Evolutionary conservation across 1,284 basidiomycete genomes (phyloP).

Genomic region (Boletus calvinii): DNA sequence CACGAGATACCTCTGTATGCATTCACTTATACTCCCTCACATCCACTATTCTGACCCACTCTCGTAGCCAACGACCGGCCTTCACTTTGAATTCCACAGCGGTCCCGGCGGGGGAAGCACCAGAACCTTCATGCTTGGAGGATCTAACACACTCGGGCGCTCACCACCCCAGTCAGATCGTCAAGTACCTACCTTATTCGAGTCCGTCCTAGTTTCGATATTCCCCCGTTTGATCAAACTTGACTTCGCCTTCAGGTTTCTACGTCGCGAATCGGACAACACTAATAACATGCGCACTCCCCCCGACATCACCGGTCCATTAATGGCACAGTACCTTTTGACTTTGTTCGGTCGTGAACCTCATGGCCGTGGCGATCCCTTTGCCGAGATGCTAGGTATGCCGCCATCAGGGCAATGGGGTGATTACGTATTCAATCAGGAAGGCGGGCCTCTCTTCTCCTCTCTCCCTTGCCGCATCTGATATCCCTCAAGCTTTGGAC

Average conservation of each 20-base stretch:
- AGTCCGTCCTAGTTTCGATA: conserved; percentile 36
- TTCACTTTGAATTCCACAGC: conserved; percentile 43
- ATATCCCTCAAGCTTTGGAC: conserved; percentile 56
- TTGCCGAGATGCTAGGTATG: conserved; percentile 38
- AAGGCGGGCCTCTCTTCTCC: conserved; percentile 47
- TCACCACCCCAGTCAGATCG: conserved; percentile 16
- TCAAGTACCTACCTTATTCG: conserved; percentile 45
- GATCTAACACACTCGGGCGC: conserved; percentile 35
- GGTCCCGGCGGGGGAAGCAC: conserved; percentile 35
- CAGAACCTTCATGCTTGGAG: conserved; percentile 47
- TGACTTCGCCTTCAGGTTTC: conserved; percentile 34
- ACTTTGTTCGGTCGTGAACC: conserved; percentile 50
- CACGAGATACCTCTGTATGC: conserved; percentile 29
- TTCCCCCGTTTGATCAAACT: background rate
- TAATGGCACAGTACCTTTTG: conserved; percentile 73
- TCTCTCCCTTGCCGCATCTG: conserved; percentile 8
- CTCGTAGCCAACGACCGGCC: conserved; percentile 20
- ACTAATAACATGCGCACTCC: conserved; percentile 25
- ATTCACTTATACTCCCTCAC: background rate
- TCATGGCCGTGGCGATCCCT: conserved; percentile 39
- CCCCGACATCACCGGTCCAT: conserved; percentile 50
- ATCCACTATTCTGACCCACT: conserved; percentile 4
- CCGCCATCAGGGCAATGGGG: conserved; percentile 54
- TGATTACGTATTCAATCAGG: conserved; percentile 82
- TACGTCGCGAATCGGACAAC: conserved; percentile 31